phyloP scores from a whole-genome alignment of 2,329 filamentous ascomycete genomes.

The Paradendryphiella salina region DNA sequence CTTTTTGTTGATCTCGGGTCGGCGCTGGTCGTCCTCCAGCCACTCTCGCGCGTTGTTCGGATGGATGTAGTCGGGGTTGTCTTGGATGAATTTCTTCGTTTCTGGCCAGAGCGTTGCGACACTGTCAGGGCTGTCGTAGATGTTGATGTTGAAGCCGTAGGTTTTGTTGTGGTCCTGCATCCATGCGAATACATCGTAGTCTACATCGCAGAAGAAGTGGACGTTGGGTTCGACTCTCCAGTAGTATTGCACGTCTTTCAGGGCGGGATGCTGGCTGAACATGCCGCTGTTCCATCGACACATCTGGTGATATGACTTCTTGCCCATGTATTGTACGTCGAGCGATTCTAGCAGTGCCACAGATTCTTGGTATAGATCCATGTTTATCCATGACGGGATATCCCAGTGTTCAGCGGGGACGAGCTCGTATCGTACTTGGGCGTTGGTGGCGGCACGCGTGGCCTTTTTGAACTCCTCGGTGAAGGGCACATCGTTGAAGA shows the following conservation, averaged over 20 bases:
- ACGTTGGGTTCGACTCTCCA: constrained; percentile 99
- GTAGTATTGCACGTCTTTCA: constrained; percentile 84
- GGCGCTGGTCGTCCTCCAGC: constrained; percentile 75
- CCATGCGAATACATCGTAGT: constrained; percentile 97
- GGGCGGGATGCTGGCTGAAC: constrained; percentile 94
- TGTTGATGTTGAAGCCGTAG: constrained; percentile 96
- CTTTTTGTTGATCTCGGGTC: constrained; percentile 76
- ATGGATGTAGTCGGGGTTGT: constrained; percentile 79
- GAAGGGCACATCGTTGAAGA: constrained; percentile 96
- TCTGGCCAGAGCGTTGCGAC: constrained; percentile 94
- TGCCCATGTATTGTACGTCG: constrained; percentile 85
- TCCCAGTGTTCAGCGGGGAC: constrained; percentile 97
- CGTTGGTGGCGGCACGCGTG: constrained; percentile 82
- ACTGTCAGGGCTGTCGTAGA: constrained; percentile 88
- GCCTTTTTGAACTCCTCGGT: constrained; percentile 86
- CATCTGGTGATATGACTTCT: constrained; percentile 96
- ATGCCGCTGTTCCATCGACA: constrained; percentile 98
- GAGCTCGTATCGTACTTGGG: constrained; percentile 80
- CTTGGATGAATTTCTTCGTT: constrained; percentile 83
- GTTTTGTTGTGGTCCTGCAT: constrained; percentile 99
- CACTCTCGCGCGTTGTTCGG: constrained; percentile 84
- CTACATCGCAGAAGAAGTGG: constrained; percentile 97
- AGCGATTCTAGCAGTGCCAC: constrained; percentile 80
- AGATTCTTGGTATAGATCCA: constrained; percentile 82
- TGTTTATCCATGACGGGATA: constrained; percentile 87